These are phyloP conservation scores for Mucor circinelloides DNA, from an alignment of 371 early-diverging fungal species.

Conservation along the genomic window DNA sequence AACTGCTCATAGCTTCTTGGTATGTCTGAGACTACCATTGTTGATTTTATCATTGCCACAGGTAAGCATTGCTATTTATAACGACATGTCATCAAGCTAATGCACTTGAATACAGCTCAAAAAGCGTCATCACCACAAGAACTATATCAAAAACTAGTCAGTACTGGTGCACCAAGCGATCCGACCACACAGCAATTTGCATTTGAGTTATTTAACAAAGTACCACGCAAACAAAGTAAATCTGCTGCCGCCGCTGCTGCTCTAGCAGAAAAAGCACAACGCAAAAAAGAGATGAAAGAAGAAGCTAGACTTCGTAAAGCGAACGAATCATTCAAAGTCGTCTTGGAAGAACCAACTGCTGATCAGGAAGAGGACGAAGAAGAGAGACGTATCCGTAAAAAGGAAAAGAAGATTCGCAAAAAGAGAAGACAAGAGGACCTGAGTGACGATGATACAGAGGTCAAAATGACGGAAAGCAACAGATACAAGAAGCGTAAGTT, in stretches of 20 bases:
- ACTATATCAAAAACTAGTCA: constrained; percentile 55
- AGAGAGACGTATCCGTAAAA: constrained; percentile 34
- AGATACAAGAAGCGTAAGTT: constrained; percentile 37
- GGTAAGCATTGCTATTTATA: constrained; percentile 30
- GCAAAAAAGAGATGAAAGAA: constrained; percentile 60
- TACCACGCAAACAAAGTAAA: constrained; percentile 49
- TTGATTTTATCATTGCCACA: constrained; percentile 74
- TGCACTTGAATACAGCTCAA: constrained; percentile 44
- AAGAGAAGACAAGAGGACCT: constrained; percentile 54
- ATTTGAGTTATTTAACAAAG: constrained; percentile 60
- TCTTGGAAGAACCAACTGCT: constrained; percentile 57
- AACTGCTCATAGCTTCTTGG: constrained; percentile 56
- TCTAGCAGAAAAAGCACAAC: constrained; percentile 41
- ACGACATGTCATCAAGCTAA: not conserved
- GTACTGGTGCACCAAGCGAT: constrained; percentile 60
- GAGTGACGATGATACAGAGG: constrained; percentile 60
- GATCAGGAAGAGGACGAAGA: constrained; percentile 27
- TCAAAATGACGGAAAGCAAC: constrained; percentile 40
- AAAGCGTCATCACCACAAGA: constrained; percentile 62
- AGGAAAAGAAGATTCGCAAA: constrained; percentile 56
- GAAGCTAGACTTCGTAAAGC: constrained; percentile 56
- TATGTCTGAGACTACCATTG: constrained; percentile 70
- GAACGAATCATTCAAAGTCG: constrained; percentile 58
- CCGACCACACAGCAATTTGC: constrained; percentile 63
- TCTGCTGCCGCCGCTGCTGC: constrained; percentile 32